These are phyloP conservation scores for Microglena sp. DNA, from an alignment of 139 green algal genomes.

Conservation along the genomic window DNA sequence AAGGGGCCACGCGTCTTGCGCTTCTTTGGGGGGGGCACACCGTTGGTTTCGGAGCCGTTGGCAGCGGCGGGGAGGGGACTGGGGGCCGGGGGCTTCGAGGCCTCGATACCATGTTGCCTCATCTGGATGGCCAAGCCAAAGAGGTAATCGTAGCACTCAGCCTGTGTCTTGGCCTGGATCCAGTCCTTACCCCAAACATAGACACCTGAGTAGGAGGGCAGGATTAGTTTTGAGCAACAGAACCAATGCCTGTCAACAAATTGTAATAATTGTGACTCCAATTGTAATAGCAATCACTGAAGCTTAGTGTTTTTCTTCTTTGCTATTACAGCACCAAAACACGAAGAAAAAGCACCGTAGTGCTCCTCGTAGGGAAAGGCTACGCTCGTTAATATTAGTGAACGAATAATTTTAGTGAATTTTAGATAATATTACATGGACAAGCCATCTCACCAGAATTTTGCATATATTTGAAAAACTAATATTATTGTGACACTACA, in stretches of 20 bases:
- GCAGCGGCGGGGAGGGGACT: constrained; percentile 7
- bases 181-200: constrained; percentile 86
- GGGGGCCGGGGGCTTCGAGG: constrained; percentile 25
- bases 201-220: constrained; percentile 45
- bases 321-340: too few species aligned
- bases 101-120: constrained; percentile 65
- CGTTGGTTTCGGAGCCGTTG: constrained; percentile 1
- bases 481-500: too few species aligned
- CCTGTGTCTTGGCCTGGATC: constrained; percentile 65
- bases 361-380: too few species aligned
- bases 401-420: too few species aligned
- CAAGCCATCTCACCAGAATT: too few species aligned
- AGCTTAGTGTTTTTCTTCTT: not conserved
- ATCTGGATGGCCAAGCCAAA: constrained; percentile 78
- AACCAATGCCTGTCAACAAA: too few species aligned
- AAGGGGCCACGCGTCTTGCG: too few species aligned
- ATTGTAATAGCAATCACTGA: too few species aligned
- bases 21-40: not conserved
- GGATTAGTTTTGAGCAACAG: not conserved
- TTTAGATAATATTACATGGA: too few species aligned
- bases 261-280: not conserved
- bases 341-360: too few species aligned
- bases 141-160: constrained; percentile 96
- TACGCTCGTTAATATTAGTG: too few species aligned
- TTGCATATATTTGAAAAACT: too few species aligned